phyloP scores from a whole-genome alignment of 768 basidiomycete genomes.

The Termitomyces sp. region DNA sequence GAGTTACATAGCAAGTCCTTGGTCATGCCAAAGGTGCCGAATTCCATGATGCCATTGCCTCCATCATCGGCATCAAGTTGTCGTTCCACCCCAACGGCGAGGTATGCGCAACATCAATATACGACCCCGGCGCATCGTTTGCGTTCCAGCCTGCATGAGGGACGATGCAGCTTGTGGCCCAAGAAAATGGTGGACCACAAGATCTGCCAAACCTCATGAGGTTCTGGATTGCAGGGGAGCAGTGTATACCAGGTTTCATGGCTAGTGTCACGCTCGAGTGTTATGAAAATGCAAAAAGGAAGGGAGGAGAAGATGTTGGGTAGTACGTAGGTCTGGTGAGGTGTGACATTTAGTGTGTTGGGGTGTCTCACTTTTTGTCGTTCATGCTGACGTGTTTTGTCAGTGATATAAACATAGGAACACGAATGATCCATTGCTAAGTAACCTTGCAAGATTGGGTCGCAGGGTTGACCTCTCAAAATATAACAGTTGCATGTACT shows the following conservation, averaged over 20 bases:
- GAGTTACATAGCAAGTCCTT: no score
- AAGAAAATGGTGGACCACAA: slow-evolving; percentile 69
- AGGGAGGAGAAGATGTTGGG: neutral
- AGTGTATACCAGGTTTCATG: slow-evolving; percentile 86
- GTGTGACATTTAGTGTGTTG: neutral
- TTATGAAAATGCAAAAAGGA: slow-evolving; percentile 65
- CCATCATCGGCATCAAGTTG: slow-evolving; percentile 87
- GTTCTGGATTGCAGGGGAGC: slow-evolving; percentile 82
- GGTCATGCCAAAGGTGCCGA: slow-evolving; percentile 82
- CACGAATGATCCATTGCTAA: no score
- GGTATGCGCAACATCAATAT: slow-evolving; percentile 83
- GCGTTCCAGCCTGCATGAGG: slow-evolving; percentile 68
- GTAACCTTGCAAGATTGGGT: no score
- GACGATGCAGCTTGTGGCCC: slow-evolving; percentile 68
- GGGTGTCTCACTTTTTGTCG: no score
- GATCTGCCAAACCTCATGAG: slow-evolving; percentile 71
- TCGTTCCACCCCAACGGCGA: slow-evolving; percentile 89
- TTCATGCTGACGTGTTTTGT: no score
- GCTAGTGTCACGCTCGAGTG: slow-evolving; percentile 86
- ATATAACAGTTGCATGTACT: no score
- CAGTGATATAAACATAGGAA: neutral
- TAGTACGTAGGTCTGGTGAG: neutral
- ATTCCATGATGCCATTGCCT: slow-evolving; percentile 86
- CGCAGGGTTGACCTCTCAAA: no score
- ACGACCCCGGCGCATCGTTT: slow-evolving; percentile 82